phyloP scores from a whole-genome alignment of 2,329 filamentous ascomycete species.

The Graphilbum sp. region DNA sequence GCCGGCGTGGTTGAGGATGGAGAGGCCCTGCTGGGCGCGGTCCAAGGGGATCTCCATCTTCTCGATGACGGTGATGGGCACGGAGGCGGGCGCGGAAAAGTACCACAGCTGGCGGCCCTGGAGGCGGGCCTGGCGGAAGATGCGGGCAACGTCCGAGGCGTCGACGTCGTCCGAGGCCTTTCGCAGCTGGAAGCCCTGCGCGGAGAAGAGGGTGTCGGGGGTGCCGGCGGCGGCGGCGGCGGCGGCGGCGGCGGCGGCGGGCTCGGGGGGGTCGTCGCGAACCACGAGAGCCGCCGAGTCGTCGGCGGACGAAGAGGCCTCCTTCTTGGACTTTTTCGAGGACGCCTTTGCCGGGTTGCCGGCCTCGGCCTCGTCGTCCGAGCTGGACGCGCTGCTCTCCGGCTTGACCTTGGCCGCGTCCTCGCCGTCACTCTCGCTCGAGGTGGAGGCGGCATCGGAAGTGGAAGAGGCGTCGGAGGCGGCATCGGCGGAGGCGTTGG shows the following conservation, averaged over 20 bases:
- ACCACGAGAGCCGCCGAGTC: slow-evolving; percentile 18
- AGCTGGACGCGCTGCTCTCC: background rate
- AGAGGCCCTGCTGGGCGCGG: slow-evolving; percentile 31
- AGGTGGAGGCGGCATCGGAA: background rate
- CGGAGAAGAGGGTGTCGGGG: slow-evolving; percentile 23
- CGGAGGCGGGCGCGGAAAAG: slow-evolving; percentile 53
- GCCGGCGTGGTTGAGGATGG: slow-evolving; percentile 46
- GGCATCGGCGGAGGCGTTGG: too few relatives aligned
- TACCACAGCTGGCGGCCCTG: slow-evolving; percentile 67
- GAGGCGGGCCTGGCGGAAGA: slow-evolving; percentile 42
- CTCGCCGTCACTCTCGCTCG: background rate
- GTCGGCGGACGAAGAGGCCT: slow-evolving; percentile 14
- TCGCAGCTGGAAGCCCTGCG: slow-evolving; percentile 36
- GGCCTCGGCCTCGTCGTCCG: slow-evolving; percentile 7
- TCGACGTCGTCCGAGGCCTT: slow-evolving; percentile 28
- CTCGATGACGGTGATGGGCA: slow-evolving; percentile 52
- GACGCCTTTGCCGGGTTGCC: too few relatives aligned
- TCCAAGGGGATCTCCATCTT: slow-evolving; percentile 45
- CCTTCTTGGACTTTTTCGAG: slow-evolving; percentile 1
- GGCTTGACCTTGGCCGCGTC: too few relatives aligned
- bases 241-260: background rate
- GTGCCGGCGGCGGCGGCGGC: slow-evolving; percentile 9
- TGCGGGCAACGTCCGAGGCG: slow-evolving; percentile 27
- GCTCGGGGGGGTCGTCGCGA: background rate
- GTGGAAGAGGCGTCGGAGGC: too few relatives aligned